Evolutionary conservation across 495 filamentous ascomycete genomes (phyloP), one percentile per base, ranked within the genome.

Genomic region (Penicillium canescens): DNA sequence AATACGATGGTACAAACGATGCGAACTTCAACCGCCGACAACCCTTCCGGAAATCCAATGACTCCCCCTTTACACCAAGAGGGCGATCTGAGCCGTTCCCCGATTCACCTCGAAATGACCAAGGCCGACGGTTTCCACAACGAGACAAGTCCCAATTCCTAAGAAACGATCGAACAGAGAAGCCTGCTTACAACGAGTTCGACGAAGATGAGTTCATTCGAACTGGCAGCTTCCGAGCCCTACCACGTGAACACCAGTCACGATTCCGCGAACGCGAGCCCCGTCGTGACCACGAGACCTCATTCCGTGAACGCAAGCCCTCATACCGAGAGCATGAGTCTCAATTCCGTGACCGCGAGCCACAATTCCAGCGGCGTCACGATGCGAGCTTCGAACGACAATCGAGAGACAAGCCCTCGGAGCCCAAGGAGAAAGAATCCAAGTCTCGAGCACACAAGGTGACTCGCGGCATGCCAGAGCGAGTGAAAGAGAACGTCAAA

Each of bases 161-260:
- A 42, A n/a, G 16, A 44, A 23, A 36, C 33, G 21, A 6, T 5
- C 34, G 47, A 44, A 24, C 46, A 12, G 44, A 36, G 40, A 48
- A 14, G 9, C 38, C 24, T 28, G 13, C 28, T 43, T 36, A 28
- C 8, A 10, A 18, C n/a, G 21, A 57, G 1, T 70, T 74, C 33
- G 72, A 76, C 20, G 54, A 65, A 33, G 62, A 66, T 21, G 67
- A 72, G 42, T 74, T 71, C 39, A 62, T 73, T 37, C 62, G 64
- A 31, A 63, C 59, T 21, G 73, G 72, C 26, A 68, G 62, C 12
- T 72, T 76, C 46, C 63, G 60, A 35, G 63, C 47, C 3, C 54
- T 66, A 34, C 60, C 65, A 23, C 61, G 55, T 34, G 59, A 68
- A 14, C 59, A 67, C 36, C 70, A 67, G 46, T 35, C 38, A 18